phyloP scores from a whole-genome alignment of 2,329 filamentous ascomycete genomes.

The Fusarium sp. region DNA sequence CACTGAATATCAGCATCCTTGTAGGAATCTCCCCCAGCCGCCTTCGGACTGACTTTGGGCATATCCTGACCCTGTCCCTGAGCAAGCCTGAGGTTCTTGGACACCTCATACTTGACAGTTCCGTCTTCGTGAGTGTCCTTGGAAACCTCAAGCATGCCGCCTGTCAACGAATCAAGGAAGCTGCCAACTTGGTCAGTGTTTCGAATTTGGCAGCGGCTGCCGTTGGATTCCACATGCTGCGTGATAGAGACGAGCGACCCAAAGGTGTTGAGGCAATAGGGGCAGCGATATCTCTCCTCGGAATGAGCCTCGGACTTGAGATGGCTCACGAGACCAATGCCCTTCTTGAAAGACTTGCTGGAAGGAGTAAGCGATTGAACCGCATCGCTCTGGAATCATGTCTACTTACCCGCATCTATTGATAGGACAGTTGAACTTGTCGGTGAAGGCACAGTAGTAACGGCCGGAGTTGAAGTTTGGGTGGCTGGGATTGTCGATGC shows the following conservation, averaged over 20 bases:
- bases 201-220: constrained; percentile 54
- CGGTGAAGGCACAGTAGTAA: constrained; percentile 56
- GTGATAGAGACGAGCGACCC: constrained; percentile 54
- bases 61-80: not conserved
- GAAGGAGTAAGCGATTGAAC: constrained; percentile 3
- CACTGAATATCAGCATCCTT: constrained; percentile 13
- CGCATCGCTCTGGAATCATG: not conserved
- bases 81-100: constrained; percentile 28
- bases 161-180: constrained; percentile 48
- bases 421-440: constrained; percentile 64
- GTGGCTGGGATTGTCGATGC: constrained; percentile 56
- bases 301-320: constrained; percentile 56
- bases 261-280: constrained; percentile 56
- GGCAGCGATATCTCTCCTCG: constrained; percentile 51
- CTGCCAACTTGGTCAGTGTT: constrained; percentile 50
- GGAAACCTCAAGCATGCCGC: constrained; percentile 44
- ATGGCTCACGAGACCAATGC: constrained; percentile 51
- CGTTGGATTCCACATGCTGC: constrained; percentile 59
- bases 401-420: constrained; percentile 58
- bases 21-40: constrained; percentile 4
- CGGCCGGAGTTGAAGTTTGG: constrained; percentile 56
- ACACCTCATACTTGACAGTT: constrained; percentile 42
- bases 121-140: constrained; percentile 39
- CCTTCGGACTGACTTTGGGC: constrained; percentile 6
- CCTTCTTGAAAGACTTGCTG: constrained; percentile 54